Percentiles rank a stretch among this genome's conserved stretches.
phyloP scores from a whole-genome alignment of 2,329 filamentous ascomycete genomes.

The Thyridium curvatum region DNA sequence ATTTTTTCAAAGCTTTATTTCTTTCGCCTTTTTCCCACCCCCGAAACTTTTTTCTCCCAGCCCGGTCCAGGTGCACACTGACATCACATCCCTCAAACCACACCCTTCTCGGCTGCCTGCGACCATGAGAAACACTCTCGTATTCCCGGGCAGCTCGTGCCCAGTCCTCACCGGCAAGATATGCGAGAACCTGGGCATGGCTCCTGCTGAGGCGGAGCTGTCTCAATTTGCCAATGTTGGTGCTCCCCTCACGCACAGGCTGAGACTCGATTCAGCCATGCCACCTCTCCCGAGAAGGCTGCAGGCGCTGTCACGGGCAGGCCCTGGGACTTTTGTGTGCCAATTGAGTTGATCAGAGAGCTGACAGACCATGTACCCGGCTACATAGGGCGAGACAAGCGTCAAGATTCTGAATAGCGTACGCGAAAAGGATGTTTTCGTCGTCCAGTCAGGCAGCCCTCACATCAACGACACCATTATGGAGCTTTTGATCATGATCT shows the following conservation, averaged over 20 bases:
- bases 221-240: constrained; percentile 62
- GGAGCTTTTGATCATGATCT: constrained; percentile 99
- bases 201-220: constrained; percentile 57
- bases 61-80: too few relatives aligned
- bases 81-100: constrained; percentile 9
- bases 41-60: constrained; percentile 3
- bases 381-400: constrained; percentile 58
- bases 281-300: too few relatives aligned
- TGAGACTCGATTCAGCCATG: too few relatives aligned
- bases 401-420: constrained; percentile 69
- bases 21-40: constrained; percentile 3
- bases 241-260: constrained; percentile 5
- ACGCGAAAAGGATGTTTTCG: constrained; percentile 97
- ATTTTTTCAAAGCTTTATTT: constrained; percentile 4
- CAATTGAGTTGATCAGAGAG: constrained; percentile 3
- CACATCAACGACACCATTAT: constrained; percentile 99
- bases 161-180: constrained; percentile 58
- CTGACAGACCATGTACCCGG: constrained; percentile 18
- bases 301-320: background rate
- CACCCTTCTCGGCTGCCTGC: constrained; percentile 15
- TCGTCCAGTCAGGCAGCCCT: constrained; percentile 92
- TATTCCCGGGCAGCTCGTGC: constrained; percentile 63
- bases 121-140: constrained; percentile 59
- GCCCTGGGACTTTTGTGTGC: constrained; percentile 5
- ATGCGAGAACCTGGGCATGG: constrained; percentile 63